Percentiles rank a stretch among this genome's conserved stretches.
Evolutionary conservation across 1,139 yeast genomes (phyloP).

Genomic region (Protomyces arabidopsidicola): DNA sequence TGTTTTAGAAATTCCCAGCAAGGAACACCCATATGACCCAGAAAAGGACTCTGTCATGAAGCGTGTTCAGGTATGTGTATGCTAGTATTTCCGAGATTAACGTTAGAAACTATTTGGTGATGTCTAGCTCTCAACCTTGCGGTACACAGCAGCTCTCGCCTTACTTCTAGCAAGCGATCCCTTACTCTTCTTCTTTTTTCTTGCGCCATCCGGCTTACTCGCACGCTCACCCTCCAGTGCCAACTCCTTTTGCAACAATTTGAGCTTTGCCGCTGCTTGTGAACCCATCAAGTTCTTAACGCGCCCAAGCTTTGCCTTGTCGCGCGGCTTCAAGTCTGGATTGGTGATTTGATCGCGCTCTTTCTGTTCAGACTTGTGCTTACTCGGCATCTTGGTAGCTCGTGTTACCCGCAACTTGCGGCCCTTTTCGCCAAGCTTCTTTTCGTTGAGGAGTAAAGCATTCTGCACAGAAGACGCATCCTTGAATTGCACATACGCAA

Average conservation of each 20-base stretch:
- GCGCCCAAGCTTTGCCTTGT: conserved; percentile 74
- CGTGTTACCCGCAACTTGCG: conserved; percentile 76
- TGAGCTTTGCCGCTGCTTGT: conserved; percentile 69
- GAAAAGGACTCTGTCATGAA: conserved; percentile 94
- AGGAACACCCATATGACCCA: conserved; percentile 97
- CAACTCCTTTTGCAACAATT: conserved; percentile 40
- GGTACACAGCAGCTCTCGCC: conserved; percentile 23
- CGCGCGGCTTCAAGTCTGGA: conserved; percentile 38
- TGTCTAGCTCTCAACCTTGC: conserved; percentile 15
- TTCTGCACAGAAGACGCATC: conserved; percentile 77
- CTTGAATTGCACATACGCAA: conserved; percentile 88
- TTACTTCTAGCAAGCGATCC: conserved; percentile 22
- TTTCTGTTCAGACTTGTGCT: conserved; percentile 10
- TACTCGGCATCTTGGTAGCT: conserved; percentile 51
- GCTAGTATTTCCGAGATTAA: background rate
- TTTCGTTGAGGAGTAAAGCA: conserved; percentile 72
- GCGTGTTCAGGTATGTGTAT: conserved; percentile 57
- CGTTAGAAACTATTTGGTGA: conserved; percentile 26
- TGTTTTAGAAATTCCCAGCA: conserved; percentile 90
- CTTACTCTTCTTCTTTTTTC: conserved; percentile 17
- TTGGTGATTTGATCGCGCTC: conserved; percentile 35
- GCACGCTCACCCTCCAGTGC: conserved; percentile 71
- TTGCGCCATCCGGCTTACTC: conserved; percentile 39
- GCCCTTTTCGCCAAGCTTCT: conserved; percentile 51
- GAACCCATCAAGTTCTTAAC: conserved; percentile 70